A percentile compares a stretch with the other conserved stretches of the same genome.
phyloP scores from a whole-genome alignment of 129 eudicot genomes.

The Helianthus tuberosus region DNA sequence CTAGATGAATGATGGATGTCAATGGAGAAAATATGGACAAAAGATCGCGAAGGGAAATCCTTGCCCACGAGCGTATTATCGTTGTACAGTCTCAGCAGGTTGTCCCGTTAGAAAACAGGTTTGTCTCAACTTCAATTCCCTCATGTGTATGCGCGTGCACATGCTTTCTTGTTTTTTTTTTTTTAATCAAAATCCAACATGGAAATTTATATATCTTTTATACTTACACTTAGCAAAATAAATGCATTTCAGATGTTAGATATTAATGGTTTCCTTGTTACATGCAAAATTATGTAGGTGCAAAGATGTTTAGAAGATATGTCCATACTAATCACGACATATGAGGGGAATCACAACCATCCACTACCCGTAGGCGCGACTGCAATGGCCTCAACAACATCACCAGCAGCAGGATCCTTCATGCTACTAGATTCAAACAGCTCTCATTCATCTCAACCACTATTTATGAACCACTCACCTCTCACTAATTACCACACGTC shows the following conservation, averaged over 20 bases:
- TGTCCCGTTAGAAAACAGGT: slow-evolving; percentile 97
- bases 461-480: slow-evolving; percentile 35
- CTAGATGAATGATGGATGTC: slow-evolving; percentile 94
- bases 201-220: no score
- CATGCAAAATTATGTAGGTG: slow-evolving; percentile 43
- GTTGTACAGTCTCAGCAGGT: slow-evolving; percentile 87
- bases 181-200: no score
- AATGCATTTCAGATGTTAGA: no score
- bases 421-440: slow-evolving; percentile 59
- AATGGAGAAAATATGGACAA: slow-evolving; percentile 96
- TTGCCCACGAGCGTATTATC: slow-evolving; percentile 90
- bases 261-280: background rate
- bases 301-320: slow-evolving; percentile 92
- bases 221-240: no score
- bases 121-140: background rate
- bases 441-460: slow-evolving; percentile 29
- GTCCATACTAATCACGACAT: slow-evolving; percentile 86
- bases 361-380: slow-evolving; percentile 92
- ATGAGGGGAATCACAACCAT: slow-evolving; percentile 91
- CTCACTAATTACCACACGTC: slow-evolving; percentile 38
- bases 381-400: slow-evolving; percentile 87
- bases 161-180: background rate
- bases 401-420: slow-evolving; percentile 58
- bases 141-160: background rate
- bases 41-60: slow-evolving; percentile 91